Evolutionary conservation across 768 basidiomycete genomes (phyloP).

Genomic region (Pholiota microspora): DNA sequence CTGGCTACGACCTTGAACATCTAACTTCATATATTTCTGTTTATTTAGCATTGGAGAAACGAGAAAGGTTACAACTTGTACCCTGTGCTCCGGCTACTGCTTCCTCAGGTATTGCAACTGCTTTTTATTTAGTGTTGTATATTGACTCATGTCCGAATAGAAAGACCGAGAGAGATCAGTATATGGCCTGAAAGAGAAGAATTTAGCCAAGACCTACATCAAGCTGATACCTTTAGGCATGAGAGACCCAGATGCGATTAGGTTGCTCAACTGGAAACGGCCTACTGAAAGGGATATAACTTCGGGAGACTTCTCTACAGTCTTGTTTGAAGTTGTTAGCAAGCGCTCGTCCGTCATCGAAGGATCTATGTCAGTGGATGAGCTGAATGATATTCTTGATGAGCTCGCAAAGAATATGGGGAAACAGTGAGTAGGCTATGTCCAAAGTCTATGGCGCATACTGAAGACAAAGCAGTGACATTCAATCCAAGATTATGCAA

Average conservation of each 20-base stretch:
- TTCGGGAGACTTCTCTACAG: constrained; percentile 86
- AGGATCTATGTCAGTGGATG: constrained; percentile 75
- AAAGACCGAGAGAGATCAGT: constrained; percentile 92
- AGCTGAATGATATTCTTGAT: constrained; percentile 80
- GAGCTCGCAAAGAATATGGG: constrained; percentile 70
- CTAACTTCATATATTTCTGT: constrained; percentile 14
- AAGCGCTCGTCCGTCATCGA: constrained; percentile 80
- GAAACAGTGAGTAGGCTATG: constrained; percentile 56
- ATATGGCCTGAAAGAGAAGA: constrained; percentile 94
- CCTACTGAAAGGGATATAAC: constrained; percentile 70
- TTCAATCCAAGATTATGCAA: constrained; percentile 73
- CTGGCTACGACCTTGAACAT: neutral
- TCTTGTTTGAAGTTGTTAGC: constrained; percentile 83
- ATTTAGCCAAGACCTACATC: constrained; percentile 90
- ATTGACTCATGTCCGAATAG: constrained; percentile 37
- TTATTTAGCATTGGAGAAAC: constrained; percentile 74
- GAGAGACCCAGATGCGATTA: constrained; percentile 77
- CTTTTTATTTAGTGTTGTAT: neutral
- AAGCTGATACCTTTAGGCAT: constrained; percentile 81
- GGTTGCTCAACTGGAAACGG: constrained; percentile 88
- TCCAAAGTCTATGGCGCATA: constrained; percentile 3
- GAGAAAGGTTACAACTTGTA: constrained; percentile 87
- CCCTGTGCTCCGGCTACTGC: constrained; percentile 82
- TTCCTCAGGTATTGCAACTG: constrained; percentile 68
- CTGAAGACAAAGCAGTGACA: constrained; percentile 45